Base-by-base conservation (phyloP, 768 basidiomycete genomes). In the Baorangia bicolor region DNA sequence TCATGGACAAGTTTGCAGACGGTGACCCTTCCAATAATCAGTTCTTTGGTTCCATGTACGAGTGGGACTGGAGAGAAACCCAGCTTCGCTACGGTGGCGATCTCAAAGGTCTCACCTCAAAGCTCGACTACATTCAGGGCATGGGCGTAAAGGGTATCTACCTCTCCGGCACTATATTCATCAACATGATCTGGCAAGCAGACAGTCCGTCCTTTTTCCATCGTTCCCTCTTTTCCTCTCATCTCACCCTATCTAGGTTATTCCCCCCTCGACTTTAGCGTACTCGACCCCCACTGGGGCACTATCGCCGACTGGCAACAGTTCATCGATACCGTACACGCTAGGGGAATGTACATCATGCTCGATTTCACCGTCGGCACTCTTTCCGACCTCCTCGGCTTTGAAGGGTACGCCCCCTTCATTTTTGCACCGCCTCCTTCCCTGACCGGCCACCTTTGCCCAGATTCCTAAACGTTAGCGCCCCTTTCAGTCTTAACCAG, bases 161-260 rank as follows among this genome's bases (percentile, higher is more conserved):
- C 75, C 89, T 96, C 69, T 92, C 94, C 23, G 94, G 94, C 49
- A 97, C 94, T 2, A 85, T 87, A 49, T 97, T 93, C 72, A 58
- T 97, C 58, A 96, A 96, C 80, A 94, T 94, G 94, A 73, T 92
- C n/a, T 96, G 94, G 94, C 88, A 94, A 68, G 89, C 92, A 4
- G 94, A 96, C 81, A 93, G 94, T 94, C 51, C 68, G 92, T 82
- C 27, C 40, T 47, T 27, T 34, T 20, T 34, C 35, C 41, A 13
- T 51, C 40, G 1, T 14, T 31, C 12, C 12, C 3, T 7, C 28
- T 38, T 41, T 38, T 37, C 28, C 49, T 27, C 7, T 60, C 54
- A 53, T 28, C 44, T 35, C 11, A 45, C 43, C 41, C 9, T n/a
- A 4, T 37, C 1, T 7, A 64, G 93, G 93, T 73, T 97, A 96